Conservation (phyloP, 768 basidiomycete species). For the Agaricus sinodeliciosus region DNA sequence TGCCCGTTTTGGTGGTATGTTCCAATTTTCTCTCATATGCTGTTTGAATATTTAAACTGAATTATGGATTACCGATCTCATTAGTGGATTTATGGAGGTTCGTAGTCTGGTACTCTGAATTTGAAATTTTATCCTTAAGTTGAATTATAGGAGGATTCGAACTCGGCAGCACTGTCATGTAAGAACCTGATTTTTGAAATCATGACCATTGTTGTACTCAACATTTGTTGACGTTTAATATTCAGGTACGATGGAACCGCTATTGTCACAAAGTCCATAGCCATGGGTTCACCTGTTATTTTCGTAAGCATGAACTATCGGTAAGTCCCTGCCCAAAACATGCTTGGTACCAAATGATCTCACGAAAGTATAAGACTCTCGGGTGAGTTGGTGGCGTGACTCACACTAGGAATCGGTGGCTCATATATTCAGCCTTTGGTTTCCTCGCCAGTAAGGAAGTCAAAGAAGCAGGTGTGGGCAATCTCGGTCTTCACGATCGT, state of each 20-base stretch:
- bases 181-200: not conserved
- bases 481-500: constrained; percentile 66
- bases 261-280: constrained; percentile 39
- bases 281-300: constrained; percentile 35
- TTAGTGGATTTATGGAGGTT: constrained; percentile 49
- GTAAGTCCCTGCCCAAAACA: not conserved
- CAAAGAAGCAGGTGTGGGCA: constrained; percentile 44
- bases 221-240: not conserved
- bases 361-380: constrained; percentile 10
- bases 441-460: constrained; percentile 49
- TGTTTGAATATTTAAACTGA: not conserved
- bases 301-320: constrained; percentile 54
- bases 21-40: not conserved
- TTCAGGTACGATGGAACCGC: constrained; percentile 35
- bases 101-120: constrained; percentile 2
- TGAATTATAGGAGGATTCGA: constrained; percentile 33
- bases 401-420: not conserved
- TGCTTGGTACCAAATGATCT: not conserved
- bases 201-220: not conserved
- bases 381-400: not conserved
- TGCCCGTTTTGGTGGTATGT: constrained; percentile 50
- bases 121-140: not conserved
- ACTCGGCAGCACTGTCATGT: constrained; percentile 30
- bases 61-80: not conserved
- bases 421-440: constrained; percentile 32